Base-by-base conservation (phyloP, 176 grass and related monocot genomes). In the Aegilops umbellulata region DNA sequence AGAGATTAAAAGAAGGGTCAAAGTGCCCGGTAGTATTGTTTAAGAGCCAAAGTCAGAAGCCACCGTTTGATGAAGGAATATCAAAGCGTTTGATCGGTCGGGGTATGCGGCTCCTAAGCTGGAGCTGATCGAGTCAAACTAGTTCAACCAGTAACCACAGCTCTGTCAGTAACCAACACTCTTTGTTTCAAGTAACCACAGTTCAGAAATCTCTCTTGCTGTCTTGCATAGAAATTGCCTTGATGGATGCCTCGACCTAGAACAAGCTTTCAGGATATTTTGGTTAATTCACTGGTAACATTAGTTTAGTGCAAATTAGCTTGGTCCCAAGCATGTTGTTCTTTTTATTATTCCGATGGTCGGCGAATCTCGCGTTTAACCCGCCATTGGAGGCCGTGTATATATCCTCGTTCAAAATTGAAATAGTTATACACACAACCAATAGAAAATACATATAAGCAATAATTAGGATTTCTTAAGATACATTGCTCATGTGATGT, bases 61-160 rank as follows among this genome's bases (percentile, higher is more conserved):
- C 8, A 58, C 2, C 31, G 19, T 42, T 86, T 10, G 16, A 82
- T 29, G 72, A 77, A 76, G 16, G 47, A 4, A 81, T 73, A 75
- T 32, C 30, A 58, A 74, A 36, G 10, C 10, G 80, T 64, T 72
- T 84, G 30, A 75, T 80, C 57, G 67, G 75, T 73, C 15, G 27
- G 64, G 10, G 38, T 9, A 26, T 49, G 36, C 27, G 32, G 69
- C n/a, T 27, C 25, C 16, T 74, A 67, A 74, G 42, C 60, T 87
- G 30, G 69, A 66, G 39, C 41, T 22, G 32, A 26, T 24, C 32
- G 70, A 76, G n/a, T 76, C 22, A 67, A 66, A 49, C 35, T 15
- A 10, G 62, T 63, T 84, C 35, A 84, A 12, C 41, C 41, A 44
- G 13, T 44, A 44, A 44, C 10, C 41, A 12, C 41, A 44, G 11